phyloP scores from a whole-genome alignment of 2,329 filamentous ascomycete species.

The Fusarium dlaminii region DNA sequence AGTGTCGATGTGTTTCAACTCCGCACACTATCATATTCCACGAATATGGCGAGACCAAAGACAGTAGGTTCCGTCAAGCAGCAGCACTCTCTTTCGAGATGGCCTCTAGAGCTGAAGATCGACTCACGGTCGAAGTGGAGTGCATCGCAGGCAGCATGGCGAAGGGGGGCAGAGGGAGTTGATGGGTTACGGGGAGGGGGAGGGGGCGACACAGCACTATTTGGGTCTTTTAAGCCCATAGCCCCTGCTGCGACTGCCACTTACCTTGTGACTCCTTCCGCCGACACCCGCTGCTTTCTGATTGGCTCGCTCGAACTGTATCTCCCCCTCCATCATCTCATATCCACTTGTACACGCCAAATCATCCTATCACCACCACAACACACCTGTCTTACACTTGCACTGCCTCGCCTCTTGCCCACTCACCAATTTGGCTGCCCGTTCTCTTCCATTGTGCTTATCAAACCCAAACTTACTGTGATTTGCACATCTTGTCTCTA shows the following conservation, averaged over 20 bases:
- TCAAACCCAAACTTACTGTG: background rate
- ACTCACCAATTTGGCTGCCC: background rate
- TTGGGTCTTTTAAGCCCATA: conserved; percentile 64
- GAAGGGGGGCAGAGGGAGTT: conserved; percentile 34
- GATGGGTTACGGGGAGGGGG: conserved; percentile 47
- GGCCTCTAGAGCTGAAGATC: conserved; percentile 11
- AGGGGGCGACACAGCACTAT: conserved; percentile 60
- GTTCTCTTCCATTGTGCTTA: background rate
- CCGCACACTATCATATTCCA: background rate
- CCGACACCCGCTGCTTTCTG: conserved; percentile 19
- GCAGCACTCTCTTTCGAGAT: background rate
- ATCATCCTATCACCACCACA: conserved; percentile 18
- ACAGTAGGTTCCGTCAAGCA: background rate
- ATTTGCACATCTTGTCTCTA: background rate
- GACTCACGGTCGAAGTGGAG: conserved; percentile 10
- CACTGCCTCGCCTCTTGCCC: background rate
- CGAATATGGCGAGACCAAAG: background rate
- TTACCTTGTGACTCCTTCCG: conserved; percentile 35
- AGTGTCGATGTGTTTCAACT: conserved; percentile 17
- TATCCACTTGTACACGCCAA: conserved; percentile 20
- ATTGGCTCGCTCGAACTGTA: conserved; percentile 30
- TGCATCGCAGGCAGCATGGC: background rate
- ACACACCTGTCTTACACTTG: conserved; percentile 12
- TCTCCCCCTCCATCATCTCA: conserved; percentile 14
- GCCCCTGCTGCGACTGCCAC: conserved; percentile 38